Evolutionary conservation across 106 monocot genomes (phyloP), one percentile per base, ranked within the genome.

Genomic region (Cymbidium sinense): DNA sequence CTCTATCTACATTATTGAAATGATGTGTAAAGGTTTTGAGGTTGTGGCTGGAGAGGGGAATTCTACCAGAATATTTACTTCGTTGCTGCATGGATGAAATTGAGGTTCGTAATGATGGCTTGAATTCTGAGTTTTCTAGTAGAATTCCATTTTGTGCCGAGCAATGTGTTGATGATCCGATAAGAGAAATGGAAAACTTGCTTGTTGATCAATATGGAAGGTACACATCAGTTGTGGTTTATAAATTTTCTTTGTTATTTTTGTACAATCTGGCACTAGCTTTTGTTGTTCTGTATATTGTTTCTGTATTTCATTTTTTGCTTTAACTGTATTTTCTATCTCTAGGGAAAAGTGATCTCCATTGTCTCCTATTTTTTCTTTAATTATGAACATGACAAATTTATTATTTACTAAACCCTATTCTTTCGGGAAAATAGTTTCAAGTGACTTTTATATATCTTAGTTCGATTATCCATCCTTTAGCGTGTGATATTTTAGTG

Each of bases 201-300:
- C 79, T 88, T 87, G 89, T 94, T 79, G 93, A 96, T 81, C 93
- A 96, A 75, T 91, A 96, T 91, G 96, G 96, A 79, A 96, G 93
- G 91, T 94, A 87, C 11, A 67, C 33, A 67, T 67, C 31, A 67
- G 67, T 67, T 31, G 67, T 18, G 15, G 33, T 31, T 67, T 23
- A 25, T 34, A 31, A 31, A 67, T 67, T 67, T 33, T 67, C 67
- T 2, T 67, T 67, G 12, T 13, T 17, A 31, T 67, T 30, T 33
- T 9, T 21, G 7, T 23, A 31, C 67, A 33, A 67, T 31, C 31
- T 67, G 67, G 15, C 67, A 31, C 33, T 17, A 31, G 15, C 31
- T 11, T 25, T 34, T 3, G 1, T 1, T 67, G 33, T 67, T 67
- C 33, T 67, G 64, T n/a, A 3, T 54, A 19, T 54, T 54, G 18